These are phyloP conservation scores for Cymodocea nodosa DNA, from an alignment of 116 monocot species.

Conservation along the genomic window DNA sequence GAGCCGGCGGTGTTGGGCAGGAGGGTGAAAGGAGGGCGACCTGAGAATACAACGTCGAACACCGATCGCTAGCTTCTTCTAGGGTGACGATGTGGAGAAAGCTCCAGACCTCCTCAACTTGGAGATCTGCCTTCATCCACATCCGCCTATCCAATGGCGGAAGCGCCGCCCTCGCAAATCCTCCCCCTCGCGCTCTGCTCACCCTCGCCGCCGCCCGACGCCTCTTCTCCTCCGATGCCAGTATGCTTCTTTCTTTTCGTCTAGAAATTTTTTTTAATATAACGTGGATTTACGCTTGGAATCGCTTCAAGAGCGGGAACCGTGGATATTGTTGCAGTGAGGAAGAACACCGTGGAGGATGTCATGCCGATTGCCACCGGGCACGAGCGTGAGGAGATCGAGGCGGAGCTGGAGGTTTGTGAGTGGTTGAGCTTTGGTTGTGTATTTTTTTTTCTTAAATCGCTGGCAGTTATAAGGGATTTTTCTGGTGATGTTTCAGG, in stretches of 20 bases:
- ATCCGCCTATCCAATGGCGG: background rate
- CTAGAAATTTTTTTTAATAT: background rate
- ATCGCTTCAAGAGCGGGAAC: background rate
- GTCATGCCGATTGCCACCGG: conserved; percentile 95
- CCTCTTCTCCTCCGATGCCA: conserved; percentile 24
- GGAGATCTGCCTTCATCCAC: background rate
- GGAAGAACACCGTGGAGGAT: conserved; percentile 69
- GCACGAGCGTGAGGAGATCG: conserved; percentile 77
- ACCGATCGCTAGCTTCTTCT: too few relatives aligned
- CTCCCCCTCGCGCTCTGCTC: background rate
- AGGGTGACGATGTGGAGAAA: conserved; percentile 8
- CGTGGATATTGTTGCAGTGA: background rate
- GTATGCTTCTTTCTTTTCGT: conserved; percentile 1
- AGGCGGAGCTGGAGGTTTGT: conserved; percentile 73
- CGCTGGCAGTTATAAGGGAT: background rate
- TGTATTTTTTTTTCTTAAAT: background rate
- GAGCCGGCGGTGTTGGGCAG: conserved; percentile 26
- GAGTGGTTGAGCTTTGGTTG: background rate
- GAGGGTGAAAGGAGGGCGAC: background rate
- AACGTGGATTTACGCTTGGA: background rate
- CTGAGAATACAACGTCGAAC: background rate
- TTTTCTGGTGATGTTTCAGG: conserved; percentile 18
- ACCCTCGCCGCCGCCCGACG: background rate
- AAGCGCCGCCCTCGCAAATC: background rate
- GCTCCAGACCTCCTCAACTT: conserved; percentile 2